Conservation (phyloP, 768 basidiomycete species). For the Pleurotus ostreatus region DNA sequence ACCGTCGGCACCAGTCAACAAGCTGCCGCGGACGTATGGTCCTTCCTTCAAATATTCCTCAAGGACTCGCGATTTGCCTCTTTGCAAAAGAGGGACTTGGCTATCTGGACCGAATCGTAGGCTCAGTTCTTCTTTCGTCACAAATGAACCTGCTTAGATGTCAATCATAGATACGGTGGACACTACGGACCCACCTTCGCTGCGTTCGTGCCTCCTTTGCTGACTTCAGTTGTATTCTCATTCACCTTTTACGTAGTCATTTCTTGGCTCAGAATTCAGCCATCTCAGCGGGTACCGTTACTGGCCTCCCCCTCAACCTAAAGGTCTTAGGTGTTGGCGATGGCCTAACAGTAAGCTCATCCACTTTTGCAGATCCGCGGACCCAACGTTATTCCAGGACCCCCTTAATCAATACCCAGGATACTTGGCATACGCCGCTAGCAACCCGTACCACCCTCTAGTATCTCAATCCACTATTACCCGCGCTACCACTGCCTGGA, state of each 20-base stretch:
- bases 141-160: neutral
- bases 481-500: constrained; percentile 40
- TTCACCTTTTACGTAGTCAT: constrained; percentile 26
- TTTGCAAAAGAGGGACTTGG: constrained; percentile 40
- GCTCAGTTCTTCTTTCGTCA: constrained; percentile 9
- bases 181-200: constrained; percentile 71
- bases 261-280: constrained; percentile 58
- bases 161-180: constrained; percentile 51
- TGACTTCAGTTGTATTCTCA: neutral
- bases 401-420: constrained; percentile 53
- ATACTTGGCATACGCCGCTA: constrained; percentile 50
- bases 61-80: constrained; percentile 49
- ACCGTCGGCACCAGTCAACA: constrained; percentile 46
- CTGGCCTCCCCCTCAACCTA: constrained; percentile 51
- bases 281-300: constrained; percentile 40
- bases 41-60: constrained; percentile 61
- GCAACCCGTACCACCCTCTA: constrained; percentile 54
- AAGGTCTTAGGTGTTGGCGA: constrained; percentile 61
- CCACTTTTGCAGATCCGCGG: neutral
- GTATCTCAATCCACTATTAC: constrained; percentile 39
- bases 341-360: constrained; percentile 46
- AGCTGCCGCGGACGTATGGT: constrained; percentile 58
- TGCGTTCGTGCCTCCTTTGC: constrained; percentile 25
- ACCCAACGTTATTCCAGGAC: constrained; percentile 21
- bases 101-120: constrained; percentile 63